phyloP scores from a whole-genome alignment of 768 basidiomycete genomes.

The Suillus subalutaceus region DNA sequence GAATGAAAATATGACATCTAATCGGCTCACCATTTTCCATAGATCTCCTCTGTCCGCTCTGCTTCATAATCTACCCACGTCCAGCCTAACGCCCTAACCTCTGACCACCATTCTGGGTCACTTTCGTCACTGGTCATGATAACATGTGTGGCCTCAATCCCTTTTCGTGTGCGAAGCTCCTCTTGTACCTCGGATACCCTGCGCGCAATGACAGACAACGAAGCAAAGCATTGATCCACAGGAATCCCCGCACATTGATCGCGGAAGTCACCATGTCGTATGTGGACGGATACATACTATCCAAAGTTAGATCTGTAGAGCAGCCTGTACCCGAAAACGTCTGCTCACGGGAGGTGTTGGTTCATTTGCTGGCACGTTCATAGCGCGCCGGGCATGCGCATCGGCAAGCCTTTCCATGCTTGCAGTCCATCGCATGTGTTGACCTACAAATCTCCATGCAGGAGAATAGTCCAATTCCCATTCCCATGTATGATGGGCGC shows the following conservation, averaged over 20 bases:
- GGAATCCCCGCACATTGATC: constrained; percentile 46
- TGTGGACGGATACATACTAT: constrained; percentile 60
- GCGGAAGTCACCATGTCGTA: constrained; percentile 57
- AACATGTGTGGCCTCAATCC: constrained; percentile 50
- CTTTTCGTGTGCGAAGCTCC: constrained; percentile 47
- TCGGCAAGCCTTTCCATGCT: constrained; percentile 44
- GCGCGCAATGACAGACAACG: constrained; percentile 50
- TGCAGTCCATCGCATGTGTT: constrained; percentile 52
- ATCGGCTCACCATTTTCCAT: constrained; percentile 51
- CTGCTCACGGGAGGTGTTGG: constrained; percentile 51
- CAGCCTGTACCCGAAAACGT: not conserved
- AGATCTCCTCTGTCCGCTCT: constrained; percentile 42
- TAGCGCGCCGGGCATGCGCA: constrained; percentile 46
- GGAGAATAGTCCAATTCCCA: constrained; percentile 60
- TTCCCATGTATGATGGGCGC: constrained; percentile 53
- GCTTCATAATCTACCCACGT: constrained; percentile 48
- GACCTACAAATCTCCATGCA: constrained; percentile 60
- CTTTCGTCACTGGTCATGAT: constrained; percentile 68
- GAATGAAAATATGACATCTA: not conserved
- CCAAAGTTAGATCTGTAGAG: constrained; percentile 3
- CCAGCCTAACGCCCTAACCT: constrained; percentile 54
- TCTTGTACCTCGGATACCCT: constrained; percentile 57
- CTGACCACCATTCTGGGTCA: constrained; percentile 57
- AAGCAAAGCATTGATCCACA: constrained; percentile 51
- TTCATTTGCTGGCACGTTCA: constrained; percentile 39